Evolutionary conservation across 2,329 filamentous ascomycete species (phyloP).

Genomic region (Colletotrichum scovillei): DNA sequence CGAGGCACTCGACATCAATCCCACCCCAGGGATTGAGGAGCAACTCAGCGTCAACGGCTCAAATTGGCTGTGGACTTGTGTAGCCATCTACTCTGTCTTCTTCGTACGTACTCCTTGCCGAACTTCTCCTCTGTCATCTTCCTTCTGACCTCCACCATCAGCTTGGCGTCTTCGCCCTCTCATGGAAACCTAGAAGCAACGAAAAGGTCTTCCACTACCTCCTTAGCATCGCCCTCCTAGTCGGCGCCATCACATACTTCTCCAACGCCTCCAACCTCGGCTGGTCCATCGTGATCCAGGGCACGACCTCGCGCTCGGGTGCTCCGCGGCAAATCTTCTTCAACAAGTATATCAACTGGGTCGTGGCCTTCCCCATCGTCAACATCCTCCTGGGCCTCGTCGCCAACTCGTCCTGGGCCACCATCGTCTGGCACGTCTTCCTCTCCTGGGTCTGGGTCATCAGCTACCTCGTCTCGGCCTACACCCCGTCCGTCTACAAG

Average conservation of each 20-base stretch:
- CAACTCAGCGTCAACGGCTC: constrained; percentile 58
- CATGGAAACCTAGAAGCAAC: constrained; percentile 55
- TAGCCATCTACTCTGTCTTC: constrained; percentile 58
- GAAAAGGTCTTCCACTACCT: constrained; percentile 69
- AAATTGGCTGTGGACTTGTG: constrained; percentile 67
- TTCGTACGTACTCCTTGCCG: constrained; percentile 50
- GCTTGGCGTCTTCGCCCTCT: constrained; percentile 54
- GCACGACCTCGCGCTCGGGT: constrained; percentile 45
- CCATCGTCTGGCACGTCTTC: constrained; percentile 61
- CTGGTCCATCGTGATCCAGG: constrained; percentile 52
- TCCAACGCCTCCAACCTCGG: constrained; percentile 64
- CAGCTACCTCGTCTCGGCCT: constrained; percentile 60
- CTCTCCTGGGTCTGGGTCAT: constrained; percentile 64
- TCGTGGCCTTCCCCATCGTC: constrained; percentile 59
- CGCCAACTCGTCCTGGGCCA: constrained; percentile 66
- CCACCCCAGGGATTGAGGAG: constrained; percentile 51
- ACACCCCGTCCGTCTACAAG: constrained; percentile 62
- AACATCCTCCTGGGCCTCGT: constrained; percentile 60
- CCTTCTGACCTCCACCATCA: constrained; percentile 37
- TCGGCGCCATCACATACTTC: constrained; percentile 63
- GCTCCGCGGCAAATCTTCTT: constrained; percentile 63
- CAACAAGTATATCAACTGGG: constrained; percentile 67
- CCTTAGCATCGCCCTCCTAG: constrained; percentile 60
- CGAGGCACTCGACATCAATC: constrained; percentile 60
- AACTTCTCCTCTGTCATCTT: too few relatives aligned